Percentiles rank a stretch among this genome's conserved stretches.
Evolutionary conservation across 805 yeast genomes (phyloP).

Genomic region (Saturnispora gosingensis): DNA sequence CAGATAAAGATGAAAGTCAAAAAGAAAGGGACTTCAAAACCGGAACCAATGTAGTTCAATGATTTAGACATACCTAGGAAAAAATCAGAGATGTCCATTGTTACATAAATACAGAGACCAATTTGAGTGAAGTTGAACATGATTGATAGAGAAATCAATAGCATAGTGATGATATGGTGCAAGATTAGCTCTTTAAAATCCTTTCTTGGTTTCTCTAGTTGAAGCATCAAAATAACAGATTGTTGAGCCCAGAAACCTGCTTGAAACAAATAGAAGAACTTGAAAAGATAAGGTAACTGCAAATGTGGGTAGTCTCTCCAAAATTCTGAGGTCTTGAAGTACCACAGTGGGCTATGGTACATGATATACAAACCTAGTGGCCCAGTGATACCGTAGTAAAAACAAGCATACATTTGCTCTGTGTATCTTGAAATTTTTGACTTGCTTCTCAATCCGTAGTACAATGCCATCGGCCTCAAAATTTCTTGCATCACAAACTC

Average conservation of each 20-base stretch:
- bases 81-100: conserved; percentile 95
- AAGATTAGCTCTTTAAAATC: conserved; percentile 85
- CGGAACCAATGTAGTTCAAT: conserved; percentile 73
- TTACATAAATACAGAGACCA: conserved; percentile 82
- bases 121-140: conserved; percentile 95
- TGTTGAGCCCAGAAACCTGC: conserved; percentile 99
- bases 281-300: conserved; percentile 58
- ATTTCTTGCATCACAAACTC: conserved; percentile 84
- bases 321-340: conserved; percentile 74
- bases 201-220: conserved; percentile 89
- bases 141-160: conserved; percentile 78
- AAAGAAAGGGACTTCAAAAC: conserved; percentile 55
- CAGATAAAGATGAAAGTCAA: conserved; percentile 60
- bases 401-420: conserved; percentile 84
- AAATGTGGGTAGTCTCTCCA: conserved; percentile 78
- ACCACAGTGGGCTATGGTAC: conserved; percentile 81
- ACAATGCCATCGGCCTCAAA: conserved; percentile 60
- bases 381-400: conserved; percentile 73
- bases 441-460: conserved; percentile 41
- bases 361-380: conserved; percentile 86
- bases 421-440: conserved; percentile 69
- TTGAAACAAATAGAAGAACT: conserved; percentile 78
- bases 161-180: conserved; percentile 88
- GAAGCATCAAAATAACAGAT: conserved; percentile 69
- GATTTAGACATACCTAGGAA: conserved; percentile 78